Percentiles rank a stretch among this genome's conserved stretches.
Evolutionary conservation across 495 filamentous ascomycete genomes (phyloP).

Genomic region (Aspergillus asperescens): DNA sequence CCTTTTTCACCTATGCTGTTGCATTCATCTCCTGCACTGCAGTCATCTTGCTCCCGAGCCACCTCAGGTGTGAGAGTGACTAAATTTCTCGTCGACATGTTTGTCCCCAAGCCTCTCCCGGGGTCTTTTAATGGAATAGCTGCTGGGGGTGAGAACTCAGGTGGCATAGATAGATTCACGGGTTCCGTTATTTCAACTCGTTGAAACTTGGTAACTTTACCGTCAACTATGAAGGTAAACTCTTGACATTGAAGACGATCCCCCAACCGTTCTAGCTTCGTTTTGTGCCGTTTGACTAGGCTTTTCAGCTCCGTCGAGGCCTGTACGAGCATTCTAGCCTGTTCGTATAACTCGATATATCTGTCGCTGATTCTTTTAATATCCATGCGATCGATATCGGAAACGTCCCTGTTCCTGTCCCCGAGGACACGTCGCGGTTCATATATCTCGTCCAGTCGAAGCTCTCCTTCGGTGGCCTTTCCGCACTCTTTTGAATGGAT

Average conservation of each 20-base stretch:
- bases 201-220: constrained; percentile 23
- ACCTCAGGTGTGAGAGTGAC: background rate
- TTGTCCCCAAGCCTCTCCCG: background rate
- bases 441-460: constrained; percentile 26
- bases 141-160: background rate
- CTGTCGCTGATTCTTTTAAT: constrained; percentile 19
- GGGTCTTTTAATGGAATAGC: background rate
- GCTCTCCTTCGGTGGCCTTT: constrained; percentile 5
- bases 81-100: background rate
- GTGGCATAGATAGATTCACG: background rate
- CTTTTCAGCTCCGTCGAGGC: constrained; percentile 27
- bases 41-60: background rate
- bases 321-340: constrained; percentile 22
- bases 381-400: background rate
- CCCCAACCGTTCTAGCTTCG: constrained; percentile 33
- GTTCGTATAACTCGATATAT: constrained; percentile 34
- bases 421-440: constrained; percentile 24
- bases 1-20: background rate
- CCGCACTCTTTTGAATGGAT: constrained; percentile 11
- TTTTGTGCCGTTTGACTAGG: constrained; percentile 34
- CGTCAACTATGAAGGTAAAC: constrained; percentile 28
- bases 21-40: background rate
- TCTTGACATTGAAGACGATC: constrained; percentile 26
- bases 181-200: constrained; percentile 16
- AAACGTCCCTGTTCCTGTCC: background rate